Conservation (phyloP, 768 basidiomycete genomes). For the Trametopsis cervina region DNA sequence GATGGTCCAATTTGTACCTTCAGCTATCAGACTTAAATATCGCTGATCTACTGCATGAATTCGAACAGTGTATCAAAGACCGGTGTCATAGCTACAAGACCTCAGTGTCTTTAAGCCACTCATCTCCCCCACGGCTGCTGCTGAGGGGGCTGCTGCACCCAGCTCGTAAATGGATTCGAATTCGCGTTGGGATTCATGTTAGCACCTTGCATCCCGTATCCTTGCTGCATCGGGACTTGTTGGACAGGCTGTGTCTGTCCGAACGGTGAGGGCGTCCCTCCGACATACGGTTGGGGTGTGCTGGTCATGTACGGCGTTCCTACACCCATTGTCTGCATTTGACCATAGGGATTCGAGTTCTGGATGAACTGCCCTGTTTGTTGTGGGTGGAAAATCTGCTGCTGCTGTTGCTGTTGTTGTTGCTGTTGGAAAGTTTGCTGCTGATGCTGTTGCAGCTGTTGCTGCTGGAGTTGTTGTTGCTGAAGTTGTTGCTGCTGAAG, state of each 20-base stretch:
- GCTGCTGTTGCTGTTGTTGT: slow-evolving; percentile 15
- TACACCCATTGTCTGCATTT: slow-evolving; percentile 5
- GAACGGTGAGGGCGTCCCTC: slow-evolving; percentile 4
- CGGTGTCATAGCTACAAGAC: too few relatives aligned
- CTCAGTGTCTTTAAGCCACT: too few relatives aligned
- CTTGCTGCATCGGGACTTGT: slow-evolving; percentile 3
- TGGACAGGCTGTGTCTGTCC: neutral
- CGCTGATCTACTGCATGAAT: too few relatives aligned
- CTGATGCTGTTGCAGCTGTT: slow-evolving; percentile 24
- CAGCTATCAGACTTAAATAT: too few relatives aligned
- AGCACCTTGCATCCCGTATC: slow-evolving; percentile 1
- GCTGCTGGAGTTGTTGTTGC: slow-evolving; percentile 19
- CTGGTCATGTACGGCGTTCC: slow-evolving; percentile 1
- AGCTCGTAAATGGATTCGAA: slow-evolving; percentile 21
- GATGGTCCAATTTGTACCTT: too few relatives aligned
- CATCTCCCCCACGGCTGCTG: slow-evolving; percentile 10
- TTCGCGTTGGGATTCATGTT: neutral
- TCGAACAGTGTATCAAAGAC: too few relatives aligned
- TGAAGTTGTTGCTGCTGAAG: slow-evolving; percentile 9
- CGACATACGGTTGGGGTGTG: slow-evolving; percentile 12
- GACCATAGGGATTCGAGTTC: slow-evolving; percentile 14
- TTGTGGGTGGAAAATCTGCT: slow-evolving; percentile 27
- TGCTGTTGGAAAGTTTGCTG: slow-evolving; percentile 17
- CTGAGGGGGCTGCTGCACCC: slow-evolving; percentile 17
- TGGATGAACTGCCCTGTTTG: slow-evolving; percentile 18